Conservation (phyloP, 2,329 filamentous ascomycete genomes). For the Colletotrichum phormii region DNA sequence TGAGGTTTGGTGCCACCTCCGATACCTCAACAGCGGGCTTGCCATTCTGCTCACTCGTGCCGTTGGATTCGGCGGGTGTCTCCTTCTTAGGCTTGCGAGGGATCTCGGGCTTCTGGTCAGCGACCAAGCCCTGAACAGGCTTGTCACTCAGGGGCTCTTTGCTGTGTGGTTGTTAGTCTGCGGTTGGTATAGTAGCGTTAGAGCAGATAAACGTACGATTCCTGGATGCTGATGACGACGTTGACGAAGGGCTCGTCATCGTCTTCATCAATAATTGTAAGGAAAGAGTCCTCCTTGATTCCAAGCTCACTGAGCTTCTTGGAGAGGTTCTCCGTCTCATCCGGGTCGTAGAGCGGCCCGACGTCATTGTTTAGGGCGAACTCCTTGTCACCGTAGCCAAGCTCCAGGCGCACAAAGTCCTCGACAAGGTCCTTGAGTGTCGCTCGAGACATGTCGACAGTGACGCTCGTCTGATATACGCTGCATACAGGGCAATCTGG, state of each 20-base stretch:
- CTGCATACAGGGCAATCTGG: slow-evolving; percentile 87
- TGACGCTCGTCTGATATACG: slow-evolving; percentile 74
- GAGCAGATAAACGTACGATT: slow-evolving; percentile 60
- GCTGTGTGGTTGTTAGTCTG: slow-evolving; percentile 49
- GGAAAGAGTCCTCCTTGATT: slow-evolving; percentile 79
- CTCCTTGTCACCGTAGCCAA: slow-evolving; percentile 83
- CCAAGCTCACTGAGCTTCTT: slow-evolving; percentile 85
- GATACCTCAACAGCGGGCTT: slow-evolving; percentile 52
- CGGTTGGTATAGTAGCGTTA: background rate
- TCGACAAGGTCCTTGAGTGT: slow-evolving; percentile 86
- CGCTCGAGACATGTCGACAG: slow-evolving; percentile 76
- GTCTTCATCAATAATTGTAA: slow-evolving; percentile 88
- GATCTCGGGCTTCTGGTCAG: slow-evolving; percentile 59
- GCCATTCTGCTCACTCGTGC: slow-evolving; percentile 56
- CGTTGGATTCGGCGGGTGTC: slow-evolving; percentile 48
- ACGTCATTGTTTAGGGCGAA: slow-evolving; percentile 81
- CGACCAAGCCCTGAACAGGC: slow-evolving; percentile 62
- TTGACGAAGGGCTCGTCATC: slow-evolving; percentile 82
- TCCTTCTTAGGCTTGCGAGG: slow-evolving; percentile 65
- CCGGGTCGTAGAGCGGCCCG: slow-evolving; percentile 87
- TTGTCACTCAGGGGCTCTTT: slow-evolving; percentile 59
- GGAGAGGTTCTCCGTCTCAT: slow-evolving; percentile 85
- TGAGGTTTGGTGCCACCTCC: slow-evolving; percentile 49
- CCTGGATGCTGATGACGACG: slow-evolving; percentile 77
- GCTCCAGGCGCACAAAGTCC: slow-evolving; percentile 73